Evolutionary conservation across 2,329 filamentous ascomycete genomes (phyloP).

Genomic region (Xylariaceae sp.): DNA sequence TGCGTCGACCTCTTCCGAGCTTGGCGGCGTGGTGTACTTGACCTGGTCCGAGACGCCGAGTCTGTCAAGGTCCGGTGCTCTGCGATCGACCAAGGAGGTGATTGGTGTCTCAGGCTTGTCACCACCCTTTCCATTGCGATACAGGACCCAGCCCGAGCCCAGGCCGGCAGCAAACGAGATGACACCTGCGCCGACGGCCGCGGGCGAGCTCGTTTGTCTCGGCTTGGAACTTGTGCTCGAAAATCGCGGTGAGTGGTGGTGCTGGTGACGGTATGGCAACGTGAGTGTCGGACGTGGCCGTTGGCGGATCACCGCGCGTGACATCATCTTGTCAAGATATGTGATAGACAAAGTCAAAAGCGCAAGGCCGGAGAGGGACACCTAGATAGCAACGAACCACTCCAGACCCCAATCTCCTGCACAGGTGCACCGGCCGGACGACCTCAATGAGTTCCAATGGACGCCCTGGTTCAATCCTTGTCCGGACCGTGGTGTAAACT

Average conservation of each 20-base stretch:
- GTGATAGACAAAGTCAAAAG: too few species aligned
- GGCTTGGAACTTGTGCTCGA: constrained; percentile 20
- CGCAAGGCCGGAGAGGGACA: too few species aligned
- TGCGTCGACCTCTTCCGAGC: constrained; percentile 24
- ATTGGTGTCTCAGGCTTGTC: constrained; percentile 8
- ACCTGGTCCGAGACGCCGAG: constrained; percentile 23
- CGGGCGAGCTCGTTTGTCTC: constrained; percentile 8
- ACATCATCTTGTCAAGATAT: constrained; percentile 20
- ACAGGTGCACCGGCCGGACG: too few species aligned
- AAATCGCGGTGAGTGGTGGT: constrained; percentile 15
- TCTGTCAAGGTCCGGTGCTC: constrained; percentile 22
- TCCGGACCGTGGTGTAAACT: too few species aligned
- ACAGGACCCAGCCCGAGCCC: constrained; percentile 13
- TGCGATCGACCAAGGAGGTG: constrained; percentile 2
- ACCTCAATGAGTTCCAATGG: too few species aligned
- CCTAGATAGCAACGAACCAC: too few species aligned
- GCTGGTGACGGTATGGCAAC: constrained; percentile 11
- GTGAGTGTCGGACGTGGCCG: constrained; percentile 16
- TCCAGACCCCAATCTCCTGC: too few species aligned
- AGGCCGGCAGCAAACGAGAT: constrained; percentile 19
- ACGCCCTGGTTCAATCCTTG: too few species aligned
- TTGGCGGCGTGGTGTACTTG: constrained; percentile 21
- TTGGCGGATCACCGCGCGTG: constrained; percentile 17
- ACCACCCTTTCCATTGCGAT: constrained; percentile 2
- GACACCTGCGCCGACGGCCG: constrained; percentile 7